A percentile compares a stretch with the other conserved stretches of the same genome.
phyloP scores from a whole-genome alignment of 768 basidiomycete species.

The Boletus rubropictus region DNA sequence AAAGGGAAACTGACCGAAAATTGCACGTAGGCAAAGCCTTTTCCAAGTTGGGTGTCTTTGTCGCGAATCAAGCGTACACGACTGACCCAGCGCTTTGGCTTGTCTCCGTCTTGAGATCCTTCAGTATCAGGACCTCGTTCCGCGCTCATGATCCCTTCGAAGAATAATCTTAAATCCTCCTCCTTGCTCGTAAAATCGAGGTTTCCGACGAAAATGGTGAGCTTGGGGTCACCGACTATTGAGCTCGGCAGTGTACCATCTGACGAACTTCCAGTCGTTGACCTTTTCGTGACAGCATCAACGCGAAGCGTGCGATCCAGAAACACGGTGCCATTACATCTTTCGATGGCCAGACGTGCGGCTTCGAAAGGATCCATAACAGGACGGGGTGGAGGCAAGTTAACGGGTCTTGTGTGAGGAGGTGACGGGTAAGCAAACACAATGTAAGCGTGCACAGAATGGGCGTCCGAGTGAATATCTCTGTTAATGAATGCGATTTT shows the following conservation, averaged over 20 bases:
- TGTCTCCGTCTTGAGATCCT: slow-evolving; percentile 29
- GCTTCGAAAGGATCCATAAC: slow-evolving; percentile 68
- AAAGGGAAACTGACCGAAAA: slow-evolving; percentile 50
- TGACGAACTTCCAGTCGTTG: slow-evolving; percentile 19
- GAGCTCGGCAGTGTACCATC: slow-evolving; percentile 21
- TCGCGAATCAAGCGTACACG: slow-evolving; percentile 87
- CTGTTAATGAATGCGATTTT: slow-evolving; percentile 91
- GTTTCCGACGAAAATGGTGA: slow-evolving; percentile 86
- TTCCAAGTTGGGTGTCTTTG: slow-evolving; percentile 87
- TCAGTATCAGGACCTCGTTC: slow-evolving; percentile 58
- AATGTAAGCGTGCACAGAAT: slow-evolving; percentile 80
- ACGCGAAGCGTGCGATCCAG: slow-evolving; percentile 76
- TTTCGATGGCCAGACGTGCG: slow-evolving; percentile 50
- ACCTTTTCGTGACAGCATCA: slow-evolving; percentile 49
- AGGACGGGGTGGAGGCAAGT: slow-evolving; percentile 45
- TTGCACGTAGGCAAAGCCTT: slow-evolving; percentile 92
- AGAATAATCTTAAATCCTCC: slow-evolving; percentile 81
- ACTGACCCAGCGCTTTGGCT: slow-evolving; percentile 59
- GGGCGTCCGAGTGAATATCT: slow-evolving; percentile 76
- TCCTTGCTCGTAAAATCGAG: slow-evolving; percentile 90
- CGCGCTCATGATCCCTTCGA: slow-evolving; percentile 66
- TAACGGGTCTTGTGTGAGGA: slow-evolving; percentile 37
- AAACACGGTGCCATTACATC: slow-evolving; percentile 66
- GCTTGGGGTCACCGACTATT: slow-evolving; percentile 58
- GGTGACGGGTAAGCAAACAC: slow-evolving; percentile 75